Base-by-base conservation (phyloP, 495 filamentous ascomycete genomes). In the Penicillium ochrochloron region DNA sequence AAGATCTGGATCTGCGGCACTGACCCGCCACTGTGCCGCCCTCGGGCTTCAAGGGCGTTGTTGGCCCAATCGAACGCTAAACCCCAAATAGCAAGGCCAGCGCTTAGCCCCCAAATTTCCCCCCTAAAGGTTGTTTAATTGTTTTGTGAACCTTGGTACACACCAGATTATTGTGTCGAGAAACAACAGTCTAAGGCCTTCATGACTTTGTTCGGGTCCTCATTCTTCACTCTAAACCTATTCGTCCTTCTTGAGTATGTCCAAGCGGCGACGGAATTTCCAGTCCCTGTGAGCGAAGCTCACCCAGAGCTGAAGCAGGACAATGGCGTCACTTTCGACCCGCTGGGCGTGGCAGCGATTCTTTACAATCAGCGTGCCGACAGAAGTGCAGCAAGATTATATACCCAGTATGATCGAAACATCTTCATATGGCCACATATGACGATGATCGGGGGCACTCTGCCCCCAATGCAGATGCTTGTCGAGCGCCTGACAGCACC, bases 381-480 rank as follows among this genome's bases (percentile, higher is more conserved):
- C 41, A 51, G 64, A 4, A 70, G 67, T 35, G 69, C 73, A 11
- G 72, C 73, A n/a, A 59, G 66, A 19, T 61, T 75, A 0, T 75
- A 75, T n/a, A 67, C 68, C 4, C 72, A 75, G 57, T 73, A 60
- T 31, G 73, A 75, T 61, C 58, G 58, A 17, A 64, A 61, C 5
- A 52, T 65, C 35, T 75, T 74, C 53, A 70, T 58, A 53, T 75
- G 73, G 73, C 73, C 73, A 34, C 73, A 75, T 56, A 67, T 63
- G 29, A 74, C 63, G n/a, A 74, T 74, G 73, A 66, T 75, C 25
- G 73, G 73, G 23, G 72, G 66, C 15, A 73, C 70, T 7, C 55
- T 75, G 5, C 65, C 70, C 3, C 66, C 73, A 3, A 66, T 75
- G 44, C 69, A 73, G 53, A 68, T 72, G 71, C 66, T 75, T 4